Base-by-base conservation (phyloP, 768 basidiomycete species). In the Scleroderma bovista region DNA sequence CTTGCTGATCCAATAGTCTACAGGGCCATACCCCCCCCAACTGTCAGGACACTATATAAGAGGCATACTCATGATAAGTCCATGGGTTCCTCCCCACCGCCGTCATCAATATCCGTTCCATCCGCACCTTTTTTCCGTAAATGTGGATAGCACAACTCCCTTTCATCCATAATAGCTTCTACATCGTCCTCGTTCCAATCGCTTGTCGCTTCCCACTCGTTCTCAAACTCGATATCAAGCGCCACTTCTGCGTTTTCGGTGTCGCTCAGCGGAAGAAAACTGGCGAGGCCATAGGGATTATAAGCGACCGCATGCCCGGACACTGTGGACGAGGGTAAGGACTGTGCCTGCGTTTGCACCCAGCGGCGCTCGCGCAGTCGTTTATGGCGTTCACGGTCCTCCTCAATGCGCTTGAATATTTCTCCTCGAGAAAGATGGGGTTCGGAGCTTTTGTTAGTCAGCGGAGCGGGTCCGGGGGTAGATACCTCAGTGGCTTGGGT, bases 161-260 rank as follows among this genome's bases (percentile, higher is more conserved):
- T 81, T 65, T 91, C 86, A 58, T 90, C 88, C 19, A 63, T 65
- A 17, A 79, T 80, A 3, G 84, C 86, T 51, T 91, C 88, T 2
- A 84, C 83, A 58, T 91, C 88, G 54, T 91, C 88, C 64, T 90
- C 88, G 64, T 91, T 91, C 87, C 88, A 91, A 68, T 90, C 88
- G 57, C 88, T 90, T 45, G 86, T 88, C 37, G 87, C 81, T 65
- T 91, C 89, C 88, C 89, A 92, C 53, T 87, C 87, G 53, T 90
- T 89, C 59, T 92, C 88, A 58, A 91, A 92, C 64, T 91, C 88
- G 48, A 91, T 85, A 56, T 90, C 89, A 39, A 86, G 69, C 17
- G 81, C 72, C 33, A 83, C 57, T 61, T 86, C 83, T 4, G 50
- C 48, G 4, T 64, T 62, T 36, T 79, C 78, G 39, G 76, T 76